Evolutionary conservation across 148 eudicot genomes (phyloP), one percentile per base, ranked within the genome.

Genomic region (Persicaria maculosa): DNA sequence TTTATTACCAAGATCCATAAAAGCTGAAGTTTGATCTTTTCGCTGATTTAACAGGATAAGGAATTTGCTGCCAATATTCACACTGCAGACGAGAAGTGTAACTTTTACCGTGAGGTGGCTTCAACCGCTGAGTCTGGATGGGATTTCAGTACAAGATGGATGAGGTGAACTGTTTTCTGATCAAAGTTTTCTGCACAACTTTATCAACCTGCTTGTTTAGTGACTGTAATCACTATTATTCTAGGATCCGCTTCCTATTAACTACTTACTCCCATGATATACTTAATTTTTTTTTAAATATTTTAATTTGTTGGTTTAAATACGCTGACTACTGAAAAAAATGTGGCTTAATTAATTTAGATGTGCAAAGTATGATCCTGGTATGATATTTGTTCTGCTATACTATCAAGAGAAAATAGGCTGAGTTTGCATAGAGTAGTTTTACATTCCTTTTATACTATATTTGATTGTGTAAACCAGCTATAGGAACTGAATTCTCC

Each of bases 121-220:
- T 91, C 98, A 61, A 54, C 97, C 44, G 97, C 97, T 78, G 98
- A 94, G 86, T 82, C 89, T 79, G 98, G 98, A 71, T 91, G 97
- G 98, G 98, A 94, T 88, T 94, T 94, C 76, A 94, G 98, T 78
- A 81, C 92, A 59, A 88, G 98, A 79, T 94, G 96, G 96, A 94
- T 94, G 98, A 94, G 93, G 98, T 94, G 80, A 71, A 62, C 68
- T 15, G 50, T 50, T 52, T 48, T 45, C 47, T 40, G 48, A 40
- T n/a, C 11, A 44, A 54, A 47, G 2, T 46, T 50, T 47, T n/a
- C 12, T 69, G 2, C 31, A 10, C 71, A 9, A n/a, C 15, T 45
- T 69, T 44, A 69, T 57, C 6, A 8, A 25, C 61, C 25, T 31
- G 40, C 40, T 31, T 31, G 40, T 31, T 31, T 31, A 31, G 40